A percentile compares a stretch with the other conserved stretches of the same genome.
Evolutionary conservation across 805 yeast species (phyloP).

Genomic region (Candida bentonensis): DNA sequence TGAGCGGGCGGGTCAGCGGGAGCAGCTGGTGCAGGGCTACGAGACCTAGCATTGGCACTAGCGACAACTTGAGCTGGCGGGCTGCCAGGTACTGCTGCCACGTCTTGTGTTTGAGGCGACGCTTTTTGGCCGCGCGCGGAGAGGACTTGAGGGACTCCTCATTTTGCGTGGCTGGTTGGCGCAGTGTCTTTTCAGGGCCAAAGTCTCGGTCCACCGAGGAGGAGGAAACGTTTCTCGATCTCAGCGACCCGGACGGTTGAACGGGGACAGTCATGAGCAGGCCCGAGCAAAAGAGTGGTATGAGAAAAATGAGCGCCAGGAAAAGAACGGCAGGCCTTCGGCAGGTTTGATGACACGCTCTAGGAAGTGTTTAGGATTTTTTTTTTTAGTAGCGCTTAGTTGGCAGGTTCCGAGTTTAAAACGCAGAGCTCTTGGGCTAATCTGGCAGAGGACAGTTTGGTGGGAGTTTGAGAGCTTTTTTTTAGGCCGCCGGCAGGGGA

Average conservation of each 20-base stretch:
- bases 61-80: constrained; percentile 19
- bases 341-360: too few species aligned
- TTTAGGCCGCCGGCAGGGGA: too few species aligned
- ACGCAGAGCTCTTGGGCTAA: too few species aligned
- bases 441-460: too few species aligned
- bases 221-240: neutral
- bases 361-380: too few species aligned
- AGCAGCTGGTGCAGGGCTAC: constrained; percentile 14
- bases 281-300: neutral
- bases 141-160: neutral
- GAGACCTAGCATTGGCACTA: constrained; percentile 12
- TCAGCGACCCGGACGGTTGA: neutral
- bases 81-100: neutral
- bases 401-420: too few species aligned
- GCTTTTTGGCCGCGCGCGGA: neutral
- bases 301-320: too few species aligned
- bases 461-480: too few species aligned
- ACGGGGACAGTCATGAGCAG: neutral
- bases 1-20: constrained; percentile 17
- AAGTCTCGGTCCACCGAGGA: neutral
- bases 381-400: too few species aligned
- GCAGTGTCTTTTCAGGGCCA: neutral
- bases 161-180: neutral
- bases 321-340: too few species aligned
- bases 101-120: neutral